phyloP scores from a whole-genome alignment of 1,139 yeast genomes.

The Lodderomyces parapsilosis region DNA sequence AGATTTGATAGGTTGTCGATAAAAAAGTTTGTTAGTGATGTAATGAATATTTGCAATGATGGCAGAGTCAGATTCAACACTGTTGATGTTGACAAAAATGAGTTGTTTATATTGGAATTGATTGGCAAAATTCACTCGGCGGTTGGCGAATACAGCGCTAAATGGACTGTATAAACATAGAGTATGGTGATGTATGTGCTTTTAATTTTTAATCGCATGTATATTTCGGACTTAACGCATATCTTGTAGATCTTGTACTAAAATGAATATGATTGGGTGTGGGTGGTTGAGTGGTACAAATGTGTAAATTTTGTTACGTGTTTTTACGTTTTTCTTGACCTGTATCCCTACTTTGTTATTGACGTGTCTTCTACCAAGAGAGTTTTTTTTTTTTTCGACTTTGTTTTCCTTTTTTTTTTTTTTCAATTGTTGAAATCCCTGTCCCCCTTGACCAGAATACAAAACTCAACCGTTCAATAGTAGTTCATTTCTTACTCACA shows the following conservation, averaged over 20 bases:
- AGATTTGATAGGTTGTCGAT: slow-evolving; percentile 22
- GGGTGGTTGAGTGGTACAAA: too few relatives aligned
- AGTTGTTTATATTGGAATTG: slow-evolving; percentile 10
- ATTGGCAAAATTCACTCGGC: slow-evolving; percentile 9
- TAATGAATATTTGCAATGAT: slow-evolving; percentile 15
- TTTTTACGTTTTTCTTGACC: neutral
- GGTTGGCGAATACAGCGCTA: neutral
- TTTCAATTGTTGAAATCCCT: too few relatives aligned
- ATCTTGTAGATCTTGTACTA: too few relatives aligned
- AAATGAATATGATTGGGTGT: slow-evolving; percentile 2
- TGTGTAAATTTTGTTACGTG: neutral
- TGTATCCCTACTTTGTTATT: too few relatives aligned
- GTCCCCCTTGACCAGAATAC: too few relatives aligned
- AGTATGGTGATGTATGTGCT: too few relatives aligned
- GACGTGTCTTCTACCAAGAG: neutral
- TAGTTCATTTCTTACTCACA: neutral
- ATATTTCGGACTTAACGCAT: neutral
- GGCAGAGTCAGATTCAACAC: slow-evolving; percentile 15
- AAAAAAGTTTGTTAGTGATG: slow-evolving; percentile 19
- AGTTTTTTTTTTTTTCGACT: neutral
- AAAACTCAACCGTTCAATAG: too few relatives aligned
- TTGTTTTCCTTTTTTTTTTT: neutral
- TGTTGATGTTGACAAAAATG: neutral
- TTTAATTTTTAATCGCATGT: too few relatives aligned
- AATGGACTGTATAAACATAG: neutral